Conservation (phyloP, 1,284 basidiomycete genomes). For the Cutaneotrichosporon cavernicola region DNA sequence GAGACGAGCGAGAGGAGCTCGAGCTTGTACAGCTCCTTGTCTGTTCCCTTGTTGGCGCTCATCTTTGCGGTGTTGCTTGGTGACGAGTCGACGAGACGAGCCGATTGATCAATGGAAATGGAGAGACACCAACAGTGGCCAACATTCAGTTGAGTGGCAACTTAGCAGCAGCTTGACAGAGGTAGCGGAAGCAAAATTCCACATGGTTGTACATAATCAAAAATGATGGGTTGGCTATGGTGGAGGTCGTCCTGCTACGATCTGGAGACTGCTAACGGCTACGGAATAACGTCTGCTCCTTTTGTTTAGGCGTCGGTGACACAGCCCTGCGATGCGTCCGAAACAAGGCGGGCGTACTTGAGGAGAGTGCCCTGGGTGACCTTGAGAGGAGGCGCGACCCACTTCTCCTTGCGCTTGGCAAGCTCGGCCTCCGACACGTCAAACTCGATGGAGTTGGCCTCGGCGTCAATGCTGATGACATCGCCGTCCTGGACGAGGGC, state of each 20-base stretch:
- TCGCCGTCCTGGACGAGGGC: constrained; percentile 92
- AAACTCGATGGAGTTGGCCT: constrained; percentile 75
- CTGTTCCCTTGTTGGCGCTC: constrained; percentile 56
- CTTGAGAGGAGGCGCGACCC: constrained; percentile 83
- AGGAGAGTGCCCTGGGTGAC: constrained; percentile 77
- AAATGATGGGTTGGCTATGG: constrained; percentile 1
- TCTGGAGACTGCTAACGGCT: constrained; percentile 1
- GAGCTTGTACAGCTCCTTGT: constrained; percentile 82
- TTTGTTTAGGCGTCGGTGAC: constrained; percentile 36
- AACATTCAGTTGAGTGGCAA: constrained; percentile 5
- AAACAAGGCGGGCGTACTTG: constrained; percentile 82
- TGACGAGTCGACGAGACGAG: background rate
- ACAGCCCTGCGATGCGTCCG: constrained; percentile 62
- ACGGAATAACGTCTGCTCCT: background rate
- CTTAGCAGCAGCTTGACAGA: background rate
- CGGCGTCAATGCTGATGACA: constrained; percentile 75
- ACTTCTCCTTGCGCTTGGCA: constrained; percentile 65
- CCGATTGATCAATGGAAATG: background rate
- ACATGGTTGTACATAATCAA: constrained; percentile 11
- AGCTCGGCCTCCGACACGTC: constrained; percentile 78
- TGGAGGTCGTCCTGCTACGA: background rate
- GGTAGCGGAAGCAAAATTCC: constrained; percentile 7
- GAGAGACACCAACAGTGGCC: background rate
- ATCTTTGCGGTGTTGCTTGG: background rate
- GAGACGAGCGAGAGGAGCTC: constrained; percentile 85